Conservation (phyloP, 2,329 filamentous ascomycete genomes). For the Aspergillus melleus region DNA sequence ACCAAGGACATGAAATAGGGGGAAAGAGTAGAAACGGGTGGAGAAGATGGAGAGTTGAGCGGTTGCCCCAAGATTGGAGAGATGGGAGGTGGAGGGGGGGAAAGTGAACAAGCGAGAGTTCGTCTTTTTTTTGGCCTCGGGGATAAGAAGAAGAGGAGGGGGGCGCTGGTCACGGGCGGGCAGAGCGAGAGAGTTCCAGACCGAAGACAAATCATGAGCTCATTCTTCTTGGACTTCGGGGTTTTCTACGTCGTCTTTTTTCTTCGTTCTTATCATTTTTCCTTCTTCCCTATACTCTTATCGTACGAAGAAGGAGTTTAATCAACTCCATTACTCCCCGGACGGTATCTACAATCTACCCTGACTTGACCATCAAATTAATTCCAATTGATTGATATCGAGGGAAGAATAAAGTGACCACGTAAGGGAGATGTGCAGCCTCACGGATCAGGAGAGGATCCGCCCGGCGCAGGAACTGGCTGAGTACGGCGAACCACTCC, state of each 20-base stretch:
- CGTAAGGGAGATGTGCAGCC: constrained; percentile 2
- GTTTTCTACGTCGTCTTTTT: neutral
- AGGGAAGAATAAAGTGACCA: no score
- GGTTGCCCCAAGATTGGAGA: neutral
- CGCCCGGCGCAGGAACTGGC: constrained; percentile 30
- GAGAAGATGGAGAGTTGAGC: neutral
- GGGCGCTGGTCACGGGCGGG: neutral
- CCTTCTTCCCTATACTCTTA: neutral
- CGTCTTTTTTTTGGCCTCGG: neutral
- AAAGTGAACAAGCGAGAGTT: constrained; percentile 5
- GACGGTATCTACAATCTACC: no score
- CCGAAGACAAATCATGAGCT: neutral
- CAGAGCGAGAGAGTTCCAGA: neutral
- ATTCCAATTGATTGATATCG: no score
- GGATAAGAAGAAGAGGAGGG: neutral
- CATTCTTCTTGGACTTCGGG: neutral
- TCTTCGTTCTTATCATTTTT: neutral
- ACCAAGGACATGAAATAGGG: neutral
- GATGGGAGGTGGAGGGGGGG: neutral
- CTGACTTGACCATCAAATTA: no score
- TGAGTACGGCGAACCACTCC: constrained; percentile 20
- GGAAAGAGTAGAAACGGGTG: neutral
- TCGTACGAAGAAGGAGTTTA: no score
- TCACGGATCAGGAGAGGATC: constrained; percentile 22
- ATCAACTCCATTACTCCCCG: no score